These are phyloP conservation scores for Geosmithia morbida DNA, from an alignment of 2,329 filamentous ascomycete species.

Conservation along the genomic window DNA sequence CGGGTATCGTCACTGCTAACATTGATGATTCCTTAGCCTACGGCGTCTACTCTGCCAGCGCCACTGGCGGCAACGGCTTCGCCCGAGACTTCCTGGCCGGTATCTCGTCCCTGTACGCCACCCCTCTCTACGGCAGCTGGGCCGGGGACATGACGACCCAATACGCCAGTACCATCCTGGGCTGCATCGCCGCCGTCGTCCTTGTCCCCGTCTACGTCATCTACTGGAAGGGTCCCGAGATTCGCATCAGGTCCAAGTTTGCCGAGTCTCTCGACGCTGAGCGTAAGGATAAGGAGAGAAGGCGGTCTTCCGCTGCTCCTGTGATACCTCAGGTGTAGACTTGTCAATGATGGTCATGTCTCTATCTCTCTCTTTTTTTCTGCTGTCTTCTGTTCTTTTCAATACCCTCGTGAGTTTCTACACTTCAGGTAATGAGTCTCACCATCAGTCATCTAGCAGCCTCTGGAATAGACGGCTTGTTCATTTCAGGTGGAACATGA, in stretches of 20 bases:
- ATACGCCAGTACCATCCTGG: conserved; percentile 1
- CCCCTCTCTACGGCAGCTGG: conserved; percentile 48
- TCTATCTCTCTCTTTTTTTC: background rate
- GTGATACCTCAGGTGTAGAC: too few relatives aligned
- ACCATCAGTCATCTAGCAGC: background rate
- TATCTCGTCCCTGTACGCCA: conserved; percentile 51
- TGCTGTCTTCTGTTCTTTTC: background rate
- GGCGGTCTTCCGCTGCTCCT: background rate
- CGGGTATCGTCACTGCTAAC: too few relatives aligned
- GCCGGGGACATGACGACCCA: conserved; percentile 7
- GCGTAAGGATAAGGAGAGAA: background rate
- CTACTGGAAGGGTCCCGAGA: conserved; percentile 5
- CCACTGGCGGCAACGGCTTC: conserved; percentile 63
- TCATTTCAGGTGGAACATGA: too few relatives aligned
- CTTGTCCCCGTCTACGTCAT: conserved; percentile 4
- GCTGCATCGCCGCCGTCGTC: background rate
- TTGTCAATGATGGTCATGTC: background rate
- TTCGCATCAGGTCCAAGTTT: conserved; percentile 5
- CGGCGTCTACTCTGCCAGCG: conserved; percentile 57
- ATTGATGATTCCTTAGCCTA: conserved; percentile 40
- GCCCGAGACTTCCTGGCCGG: conserved; percentile 60
- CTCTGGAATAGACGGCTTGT: background rate
- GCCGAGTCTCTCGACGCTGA: conserved; percentile 2
- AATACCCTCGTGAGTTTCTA: background rate
- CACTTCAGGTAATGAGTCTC: too few relatives aligned